Conservation (phyloP, 495 filamentous ascomycete species). For the Neurospora sp. region DNA sequence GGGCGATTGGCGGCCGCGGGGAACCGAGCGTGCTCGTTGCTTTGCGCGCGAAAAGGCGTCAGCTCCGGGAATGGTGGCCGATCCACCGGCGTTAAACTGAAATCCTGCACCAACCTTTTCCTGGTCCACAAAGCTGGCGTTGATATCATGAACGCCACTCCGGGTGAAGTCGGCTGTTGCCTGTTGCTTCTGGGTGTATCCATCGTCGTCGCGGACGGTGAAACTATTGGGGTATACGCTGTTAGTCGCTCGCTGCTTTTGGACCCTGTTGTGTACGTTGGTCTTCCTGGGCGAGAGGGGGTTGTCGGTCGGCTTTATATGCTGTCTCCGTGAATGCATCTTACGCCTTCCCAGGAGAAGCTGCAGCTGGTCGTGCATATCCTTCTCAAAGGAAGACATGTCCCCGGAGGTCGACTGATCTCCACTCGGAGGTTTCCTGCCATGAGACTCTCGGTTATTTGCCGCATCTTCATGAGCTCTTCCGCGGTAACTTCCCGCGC, state of each 20-base stretch:
- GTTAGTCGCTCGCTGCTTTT: constrained; percentile 23
- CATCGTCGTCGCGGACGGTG: constrained; percentile 30
- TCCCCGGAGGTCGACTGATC: constrained; percentile 1
- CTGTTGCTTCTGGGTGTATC: constrained; percentile 11
- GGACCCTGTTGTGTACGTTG: constrained; percentile 2
- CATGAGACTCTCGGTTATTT: neutral
- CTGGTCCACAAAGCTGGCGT: constrained; percentile 47
- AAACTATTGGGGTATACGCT: constrained; percentile 34
- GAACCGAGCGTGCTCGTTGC: constrained; percentile 23
- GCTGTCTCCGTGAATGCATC: neutral
- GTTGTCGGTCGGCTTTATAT: neutral
- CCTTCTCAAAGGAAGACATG: constrained; percentile 17
- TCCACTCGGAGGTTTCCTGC: constrained; percentile 18
- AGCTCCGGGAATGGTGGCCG: constrained; percentile 7
- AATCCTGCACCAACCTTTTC: constrained; percentile 22
- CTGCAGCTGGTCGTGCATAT: constrained; percentile 16
- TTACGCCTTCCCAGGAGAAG: constrained; percentile 9
- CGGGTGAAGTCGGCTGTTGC: constrained; percentile 33
- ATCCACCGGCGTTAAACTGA: constrained; percentile 36
- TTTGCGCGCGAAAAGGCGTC: constrained; percentile 24
- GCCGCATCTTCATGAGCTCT: neutral
- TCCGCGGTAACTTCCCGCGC: neutral
- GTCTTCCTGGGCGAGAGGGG: constrained; percentile 3
- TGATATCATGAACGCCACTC: constrained; percentile 64
- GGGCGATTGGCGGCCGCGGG: constrained; percentile 26